phyloP scores from a whole-genome alignment of 192 early-diverging fungal species.

The Lobosporangium transversale region DNA sequence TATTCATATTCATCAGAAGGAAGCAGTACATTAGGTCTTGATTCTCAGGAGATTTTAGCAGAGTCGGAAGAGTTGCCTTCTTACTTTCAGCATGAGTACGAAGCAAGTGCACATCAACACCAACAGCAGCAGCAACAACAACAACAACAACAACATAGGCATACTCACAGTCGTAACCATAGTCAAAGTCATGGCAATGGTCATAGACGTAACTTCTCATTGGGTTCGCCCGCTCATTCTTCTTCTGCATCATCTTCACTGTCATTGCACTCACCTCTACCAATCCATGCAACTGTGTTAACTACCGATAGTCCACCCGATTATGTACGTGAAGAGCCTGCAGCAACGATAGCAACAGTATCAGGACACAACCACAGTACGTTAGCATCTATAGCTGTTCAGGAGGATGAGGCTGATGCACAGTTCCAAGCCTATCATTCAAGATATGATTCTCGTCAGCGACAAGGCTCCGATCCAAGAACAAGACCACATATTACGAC shows the following conservation, averaged over 20 bases:
- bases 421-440: slow-evolving; percentile 38
- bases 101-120: neutral
- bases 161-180: neutral
- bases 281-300: neutral
- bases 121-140: too few relatives aligned
- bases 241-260: slow-evolving; percentile 45
- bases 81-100: slow-evolving; percentile 43
- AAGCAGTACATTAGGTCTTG: slow-evolving; percentile 4
- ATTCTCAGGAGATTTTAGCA: slow-evolving; percentile 31
- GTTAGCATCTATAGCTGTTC: neutral
- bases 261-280: slow-evolving; percentile 27
- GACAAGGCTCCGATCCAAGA: slow-evolving; percentile 25
- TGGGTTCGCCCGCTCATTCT: slow-evolving; percentile 39
- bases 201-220: slow-evolving; percentile 30
- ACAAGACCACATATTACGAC: neutral
- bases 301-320: slow-evolving; percentile 40
- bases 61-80: slow-evolving; percentile 39
- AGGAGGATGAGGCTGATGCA: slow-evolving; percentile 40
- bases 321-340: slow-evolving; percentile 29
- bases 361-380: neutral
- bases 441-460: slow-evolving; percentile 32
- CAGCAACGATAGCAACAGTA: neutral
- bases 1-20: slow-evolving; percentile 22
- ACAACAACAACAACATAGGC: too few relatives aligned
- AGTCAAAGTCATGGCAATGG: neutral